A percentile compares a stretch with the other conserved stretches of the same genome.
These are phyloP conservation scores for Phialophora verrucosa DNA, from an alignment of 2,329 filamentous ascomycete species.

Conservation along the genomic window DNA sequence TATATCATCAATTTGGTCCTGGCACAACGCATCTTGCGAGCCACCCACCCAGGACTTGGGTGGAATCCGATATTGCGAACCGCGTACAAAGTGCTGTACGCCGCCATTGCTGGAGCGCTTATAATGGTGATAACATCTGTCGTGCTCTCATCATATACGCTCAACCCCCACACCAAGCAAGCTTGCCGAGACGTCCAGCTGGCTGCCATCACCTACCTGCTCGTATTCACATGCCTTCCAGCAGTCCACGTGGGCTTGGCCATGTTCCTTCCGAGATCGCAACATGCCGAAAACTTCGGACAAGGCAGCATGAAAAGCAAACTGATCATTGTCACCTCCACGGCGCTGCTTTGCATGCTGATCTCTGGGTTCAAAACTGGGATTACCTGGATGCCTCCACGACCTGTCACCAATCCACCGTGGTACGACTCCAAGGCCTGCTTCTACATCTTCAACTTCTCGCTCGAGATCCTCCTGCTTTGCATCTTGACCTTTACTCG, in stretches of 20 bases:
- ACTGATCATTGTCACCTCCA: slow-evolving; percentile 65
- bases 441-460: slow-evolving; percentile 82
- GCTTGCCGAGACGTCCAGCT: slow-evolving; percentile 69
- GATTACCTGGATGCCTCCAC: slow-evolving; percentile 59
- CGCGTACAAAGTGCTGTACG: slow-evolving; percentile 64
- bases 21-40: slow-evolving; percentile 74
- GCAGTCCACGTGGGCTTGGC: slow-evolving; percentile 61
- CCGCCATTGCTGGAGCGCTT: slow-evolving; percentile 64
- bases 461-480: slow-evolving; percentile 73
- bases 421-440: slow-evolving; percentile 73
- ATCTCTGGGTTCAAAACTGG: slow-evolving; percentile 73
- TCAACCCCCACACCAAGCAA: slow-evolving; percentile 55
- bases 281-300: slow-evolving; percentile 66
- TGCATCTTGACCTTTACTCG: slow-evolving; percentile 68
- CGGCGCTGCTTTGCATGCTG: slow-evolving; percentile 65
- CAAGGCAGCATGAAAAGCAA: slow-evolving; percentile 70
- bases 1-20: slow-evolving; percentile 81
- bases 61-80: slow-evolving; percentile 65
- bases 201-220: slow-evolving; percentile 65
- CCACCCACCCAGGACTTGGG: slow-evolving; percentile 71
- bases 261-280: slow-evolving; percentile 52
- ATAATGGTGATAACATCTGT: slow-evolving; percentile 70
- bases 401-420: slow-evolving; percentile 60
- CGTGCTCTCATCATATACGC: slow-evolving; percentile 71
- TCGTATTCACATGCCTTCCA: slow-evolving; percentile 70